Evolutionary conservation across 768 basidiomycete genomes (phyloP), one percentile per base, ranked within the genome.

Genomic region (Xerocomellus chrysenteron): DNA sequence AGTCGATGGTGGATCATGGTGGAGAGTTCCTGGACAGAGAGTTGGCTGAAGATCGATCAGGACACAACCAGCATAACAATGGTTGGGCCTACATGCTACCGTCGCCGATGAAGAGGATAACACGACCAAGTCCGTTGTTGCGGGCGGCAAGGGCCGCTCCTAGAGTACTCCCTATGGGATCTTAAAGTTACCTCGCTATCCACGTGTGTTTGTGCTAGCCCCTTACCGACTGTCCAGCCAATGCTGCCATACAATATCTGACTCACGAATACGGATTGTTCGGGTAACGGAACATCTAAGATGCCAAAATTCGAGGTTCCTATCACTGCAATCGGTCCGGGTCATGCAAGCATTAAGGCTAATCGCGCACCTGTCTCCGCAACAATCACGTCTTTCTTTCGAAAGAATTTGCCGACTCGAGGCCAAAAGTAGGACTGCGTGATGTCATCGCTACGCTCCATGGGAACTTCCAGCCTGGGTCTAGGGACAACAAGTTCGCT

Each of bases 221-320:
- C 62, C 77, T 74, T 69, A 76, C 92, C 91, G 40, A 89, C 84
- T 17, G 88, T 84, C 87, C 88, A 97, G 0, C 95, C 95, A 61
- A 98, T 97, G 56, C 87, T 88, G 48, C 95, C 94, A 87, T 90
- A 97, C 6, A 97, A 74, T 49, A 96, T 84, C 72, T 94, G 92
- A 57, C 80, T 83, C 39, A 92, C 57, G 55, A 87, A 83, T 5
- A 84, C 70, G 1, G 85, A 75, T 44, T 83, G 78, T n/a, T 82
- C 77, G 0, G 95, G 95, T 12, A 96, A 73, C 2, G 86, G 84
- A 32, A 92, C 80, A 57, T 92, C 91, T 40, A 94, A 69, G 46
- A 96, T 82, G 44, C 94, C 95, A 68, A 96, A 97, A 58, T 78
- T 87, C 13, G 90, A 84, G 0, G 92, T 94, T 5, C 88, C 84